These are phyloP conservation scores for Aspergillus piperis DNA, from an alignment of 2,329 filamentous ascomycete species.

Conservation along the genomic window DNA sequence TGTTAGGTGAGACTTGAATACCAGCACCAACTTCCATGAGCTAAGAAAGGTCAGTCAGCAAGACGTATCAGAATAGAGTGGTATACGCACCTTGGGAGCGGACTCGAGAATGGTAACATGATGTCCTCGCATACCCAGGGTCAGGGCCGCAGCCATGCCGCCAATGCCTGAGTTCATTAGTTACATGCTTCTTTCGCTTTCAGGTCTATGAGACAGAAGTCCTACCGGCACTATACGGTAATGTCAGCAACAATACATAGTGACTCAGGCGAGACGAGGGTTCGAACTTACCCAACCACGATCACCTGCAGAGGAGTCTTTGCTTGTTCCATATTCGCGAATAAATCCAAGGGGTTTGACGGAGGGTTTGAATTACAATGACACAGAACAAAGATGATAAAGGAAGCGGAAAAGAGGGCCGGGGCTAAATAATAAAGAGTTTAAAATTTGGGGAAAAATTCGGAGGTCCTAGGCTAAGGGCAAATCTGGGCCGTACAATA, in stretches of 20 bases:
- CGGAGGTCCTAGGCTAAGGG: neutral
- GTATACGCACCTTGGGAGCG: slow-evolving; percentile 33
- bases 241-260: slow-evolving; percentile 6
- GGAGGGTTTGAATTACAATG: neutral
- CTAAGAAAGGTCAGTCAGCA: slow-evolving; percentile 20
- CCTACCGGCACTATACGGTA: slow-evolving; percentile 32
- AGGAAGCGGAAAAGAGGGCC: slow-evolving; percentile 1
- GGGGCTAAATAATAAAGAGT: neutral
- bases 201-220: neutral
- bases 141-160: slow-evolving; percentile 38
- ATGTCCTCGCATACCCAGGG: slow-evolving; percentile 37
- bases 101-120: slow-evolving; percentile 36
- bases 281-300: slow-evolving; percentile 35
- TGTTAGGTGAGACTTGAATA: slow-evolving; percentile 80
- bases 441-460: neutral
- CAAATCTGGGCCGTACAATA: neutral
- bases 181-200: neutral
- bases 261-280: neutral
- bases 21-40: slow-evolving; percentile 67
- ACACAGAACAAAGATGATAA: neutral
- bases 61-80: neutral
- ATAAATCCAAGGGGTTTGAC: neutral
- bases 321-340: slow-evolving; percentile 27
- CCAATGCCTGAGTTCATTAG: slow-evolving; percentile 33
- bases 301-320: slow-evolving; percentile 34